Evolutionary conservation across 192 early-diverging fungal genomes (phyloP), one percentile per base, ranked within the genome.

Genomic region (Backusella luteola): DNA sequence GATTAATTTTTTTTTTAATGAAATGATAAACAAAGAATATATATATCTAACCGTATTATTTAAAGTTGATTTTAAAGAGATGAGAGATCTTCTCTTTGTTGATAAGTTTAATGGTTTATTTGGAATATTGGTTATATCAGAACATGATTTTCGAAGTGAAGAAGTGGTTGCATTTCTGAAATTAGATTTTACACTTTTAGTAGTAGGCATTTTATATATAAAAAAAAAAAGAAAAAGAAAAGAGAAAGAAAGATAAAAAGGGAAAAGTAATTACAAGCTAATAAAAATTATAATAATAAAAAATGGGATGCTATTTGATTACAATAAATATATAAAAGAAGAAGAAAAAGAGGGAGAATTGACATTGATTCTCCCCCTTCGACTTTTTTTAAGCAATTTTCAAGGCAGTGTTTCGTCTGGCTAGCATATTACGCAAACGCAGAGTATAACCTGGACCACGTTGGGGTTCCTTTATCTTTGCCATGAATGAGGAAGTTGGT

Each of bases 81-180:
- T 75, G 23, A 80, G 34, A 6, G 79, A 80, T n/a, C 75, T 49
- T 41, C 79, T 75, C 59, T 80, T 80, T 39, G 38, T 56, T 11
- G 44, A 17, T 44, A 42, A 67, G 12, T 32, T 44, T 39, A 66
- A 32, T 42, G 26, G 38, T 63, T 52, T 68, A n/a, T 69, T 75
- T 42, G n/a, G 49, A 39, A 52, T 2, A 19, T 42, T 46, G 29
- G 74, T 80, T 11, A 68, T 76, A 32, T 80, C 74, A 26, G 79
- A 80, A 17, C 63, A 66, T 73, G 79, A 80, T 68, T 80, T 80
- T 67, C 71, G 69, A 17, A 80, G 46, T 6, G 56, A 29, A 3
- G 56, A 71, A 71, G 32, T 67, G 0, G 32, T 73, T 59, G 17
- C n/a, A 21, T 34, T 49, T 73, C 34, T 73, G 34, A 21, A 35